Evolutionary conservation across 1,139 yeast species (phyloP).

Genomic region (Komagataea norvegica): DNA sequence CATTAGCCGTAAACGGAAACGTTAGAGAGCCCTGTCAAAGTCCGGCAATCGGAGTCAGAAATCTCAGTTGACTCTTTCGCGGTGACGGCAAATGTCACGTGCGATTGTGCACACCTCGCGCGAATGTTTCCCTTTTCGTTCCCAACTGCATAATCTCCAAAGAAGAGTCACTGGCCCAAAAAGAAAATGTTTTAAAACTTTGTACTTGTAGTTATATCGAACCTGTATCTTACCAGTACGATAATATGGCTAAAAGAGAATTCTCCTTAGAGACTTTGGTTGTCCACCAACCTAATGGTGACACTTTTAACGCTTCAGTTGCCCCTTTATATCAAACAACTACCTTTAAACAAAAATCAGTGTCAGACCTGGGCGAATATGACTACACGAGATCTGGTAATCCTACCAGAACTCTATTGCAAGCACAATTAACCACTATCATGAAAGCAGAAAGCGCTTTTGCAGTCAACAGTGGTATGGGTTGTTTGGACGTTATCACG

Average conservation of each 20-base stretch:
- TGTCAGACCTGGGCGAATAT: conserved; percentile 75
- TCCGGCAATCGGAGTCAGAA: too few species aligned
- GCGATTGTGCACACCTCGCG: conserved; percentile 2
- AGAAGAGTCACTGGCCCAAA: conserved; percentile 3
- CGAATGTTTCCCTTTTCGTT: conserved; percentile 1
- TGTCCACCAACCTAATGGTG: conserved; percentile 61
- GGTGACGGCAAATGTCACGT: neutral
- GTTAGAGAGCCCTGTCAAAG: too few species aligned
- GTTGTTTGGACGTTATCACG: conserved; percentile 80
- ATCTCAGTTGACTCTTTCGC: too few species aligned
- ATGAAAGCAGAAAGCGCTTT: conserved; percentile 70
- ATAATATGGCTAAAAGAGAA: conserved; percentile 7
- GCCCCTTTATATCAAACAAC: conserved; percentile 92
- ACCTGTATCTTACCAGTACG: neutral
- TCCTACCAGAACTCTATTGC: conserved; percentile 81
- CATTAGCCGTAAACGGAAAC: too few species aligned
- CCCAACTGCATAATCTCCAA: neutral
- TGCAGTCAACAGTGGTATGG: conserved; percentile 91
- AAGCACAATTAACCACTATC: conserved; percentile 68
- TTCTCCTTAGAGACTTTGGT: conserved; percentile 60
- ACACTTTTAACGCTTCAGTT: conserved; percentile 75
- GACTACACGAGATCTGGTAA: conserved; percentile 95
- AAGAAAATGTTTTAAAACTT: neutral
- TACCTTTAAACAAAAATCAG: conserved; percentile 79
- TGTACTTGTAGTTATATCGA: neutral